Evolutionary conservation across 208 protist genomes (phyloP), one percentile per base, ranked within the genome.

Genomic region (Tritrichomonas musculus): DNA sequence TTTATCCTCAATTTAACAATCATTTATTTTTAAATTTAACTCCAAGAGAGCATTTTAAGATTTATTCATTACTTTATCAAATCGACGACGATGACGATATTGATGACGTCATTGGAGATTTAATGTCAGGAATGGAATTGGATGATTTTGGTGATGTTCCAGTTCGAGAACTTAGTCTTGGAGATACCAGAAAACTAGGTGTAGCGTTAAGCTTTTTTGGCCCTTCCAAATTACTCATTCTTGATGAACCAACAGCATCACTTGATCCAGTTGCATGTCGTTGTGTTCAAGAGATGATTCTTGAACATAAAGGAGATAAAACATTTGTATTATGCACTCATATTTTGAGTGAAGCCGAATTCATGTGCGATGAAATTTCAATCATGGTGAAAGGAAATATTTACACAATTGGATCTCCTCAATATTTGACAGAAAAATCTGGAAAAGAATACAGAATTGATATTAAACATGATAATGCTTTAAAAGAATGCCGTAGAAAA

Each of bases 171-270:
- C 41, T 92, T 44, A 57, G 39, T 36, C 49, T 44, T 49, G 82
- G 82, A 14, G 65, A 92, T 50, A 44, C n/a, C 14, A 1, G 82
- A 39, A 92, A 92, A 50, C 8, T 41, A 30, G 41, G 39, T 41
- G 27, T 66, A 27, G 50, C n/a, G 13, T 22, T 92, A 50, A 0
- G 49, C 20, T 92, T 92, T 22, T 4, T 92, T 44, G 25, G 39
- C 4, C 13, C 13, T 25, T 66, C 50, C 13, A 22, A 3, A 27
- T 17, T 66, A 22, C 39, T 92, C n/a, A 5, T 92, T 13, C 82
- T 92, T 39, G 82, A 92, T 92, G 82, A 92, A 57, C 82, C 82
- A 66, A 92, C 82, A 11, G n/a, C 82, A 8, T 39, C n/a, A 25
- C 30, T 57, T 33, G 82, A 92, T 66, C 82, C 82, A 20, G 20